Conservation (phyloP, 208 protist genomes). For the Tritrichomonas foetus region DNA sequence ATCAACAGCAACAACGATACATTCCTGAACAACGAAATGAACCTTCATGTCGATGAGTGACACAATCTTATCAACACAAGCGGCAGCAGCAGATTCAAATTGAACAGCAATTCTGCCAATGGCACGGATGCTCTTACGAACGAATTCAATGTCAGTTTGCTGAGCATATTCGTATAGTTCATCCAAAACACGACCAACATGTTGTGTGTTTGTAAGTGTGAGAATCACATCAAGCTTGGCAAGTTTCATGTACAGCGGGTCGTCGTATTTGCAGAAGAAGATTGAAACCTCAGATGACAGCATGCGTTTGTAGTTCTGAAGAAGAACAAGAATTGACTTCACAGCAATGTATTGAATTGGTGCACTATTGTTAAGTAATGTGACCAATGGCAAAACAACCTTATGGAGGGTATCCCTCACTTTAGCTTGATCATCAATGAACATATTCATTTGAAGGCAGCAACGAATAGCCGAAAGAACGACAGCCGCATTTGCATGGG, state of each 20-base stretch:
- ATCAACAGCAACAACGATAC: conserved; percentile 88
- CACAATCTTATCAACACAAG: conserved; percentile 79
- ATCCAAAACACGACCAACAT: conserved; percentile 72
- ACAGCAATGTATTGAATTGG: conserved; percentile 95
- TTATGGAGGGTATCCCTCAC: conserved; percentile 66
- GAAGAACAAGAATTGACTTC: conserved; percentile 93
- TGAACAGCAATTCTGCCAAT: conserved; percentile 94
- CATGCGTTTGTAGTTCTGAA: conserved; percentile 74
- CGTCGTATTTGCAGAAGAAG: conserved; percentile 95
- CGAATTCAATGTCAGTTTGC: conserved; percentile 91
- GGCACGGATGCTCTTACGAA: conserved; percentile 83
- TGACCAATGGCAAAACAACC: conserved; percentile 80
- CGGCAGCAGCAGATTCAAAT: conserved; percentile 75
- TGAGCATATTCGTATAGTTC: conserved; percentile 86
- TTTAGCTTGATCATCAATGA: conserved; percentile 65
- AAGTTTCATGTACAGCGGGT: conserved; percentile 93
- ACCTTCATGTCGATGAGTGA: conserved; percentile 74
- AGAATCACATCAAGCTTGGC: conserved; percentile 93
- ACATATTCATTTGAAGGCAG: conserved; percentile 53
- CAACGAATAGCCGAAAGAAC: conserved; percentile 90
- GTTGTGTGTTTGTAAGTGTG: conserved; percentile 72
- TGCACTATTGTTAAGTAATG: conserved; percentile 69
- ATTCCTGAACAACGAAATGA: conserved; percentile 87
- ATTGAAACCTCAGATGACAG: conserved; percentile 47
- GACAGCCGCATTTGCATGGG: conserved; percentile 93